Evolutionary conservation across 768 basidiomycete genomes (phyloP), one percentile per base, ranked within the genome.

Genomic region (Flagelloscypha sp.): DNA sequence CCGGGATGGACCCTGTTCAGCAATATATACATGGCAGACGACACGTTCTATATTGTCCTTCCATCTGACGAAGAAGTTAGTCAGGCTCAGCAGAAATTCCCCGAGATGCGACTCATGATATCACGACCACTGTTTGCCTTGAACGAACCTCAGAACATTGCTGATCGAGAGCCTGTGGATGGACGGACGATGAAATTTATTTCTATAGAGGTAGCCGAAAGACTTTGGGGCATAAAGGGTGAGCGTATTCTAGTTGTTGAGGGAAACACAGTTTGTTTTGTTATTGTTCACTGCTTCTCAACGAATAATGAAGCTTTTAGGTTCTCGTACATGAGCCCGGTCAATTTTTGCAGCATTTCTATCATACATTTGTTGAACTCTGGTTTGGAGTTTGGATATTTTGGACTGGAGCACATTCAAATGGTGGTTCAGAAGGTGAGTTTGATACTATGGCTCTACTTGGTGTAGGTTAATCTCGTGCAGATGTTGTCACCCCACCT

Each of bases 1-100:
- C 79, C 79, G 18, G 87, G 88, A 25, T 92, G 88, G 86, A 89
- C 89, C 0, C 58, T 89, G 20, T 87, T 86, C 55, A 70, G 70
- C 18, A 79, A 89, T 52, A 52, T 93, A 3, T 93, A 93, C 68
- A 74, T n/a, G n/a, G n/a, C n/a, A n/a, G n/a, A n/a, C n/a, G n/a
- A n/a, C n/a, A n/a, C n/a, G n/a, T n/a, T n/a, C n/a, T n/a, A n/a
- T n/a, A n/a, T n/a, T n/a, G n/a, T n/a, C n/a, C n/a, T n/a, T n/a
- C n/a, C n/a, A n/a, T n/a, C n/a, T n/a, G n/a, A n/a, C n/a, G n/a
- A n/a, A n/a, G n/a, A n/a, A n/a, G n/a, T n/a, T n/a, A n/a, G n/a
- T n/a, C n/a, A n/a, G n/a, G n/a, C n/a, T n/a, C n/a, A n/a, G n/a
- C n/a, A n/a, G n/a, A n/a, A n/a, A n/a, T 66, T 65, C 35, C 72